Conservation (phyloP, 2,329 filamentous ascomycete genomes). For the Phyllosticta paracitricarpa region DNA sequence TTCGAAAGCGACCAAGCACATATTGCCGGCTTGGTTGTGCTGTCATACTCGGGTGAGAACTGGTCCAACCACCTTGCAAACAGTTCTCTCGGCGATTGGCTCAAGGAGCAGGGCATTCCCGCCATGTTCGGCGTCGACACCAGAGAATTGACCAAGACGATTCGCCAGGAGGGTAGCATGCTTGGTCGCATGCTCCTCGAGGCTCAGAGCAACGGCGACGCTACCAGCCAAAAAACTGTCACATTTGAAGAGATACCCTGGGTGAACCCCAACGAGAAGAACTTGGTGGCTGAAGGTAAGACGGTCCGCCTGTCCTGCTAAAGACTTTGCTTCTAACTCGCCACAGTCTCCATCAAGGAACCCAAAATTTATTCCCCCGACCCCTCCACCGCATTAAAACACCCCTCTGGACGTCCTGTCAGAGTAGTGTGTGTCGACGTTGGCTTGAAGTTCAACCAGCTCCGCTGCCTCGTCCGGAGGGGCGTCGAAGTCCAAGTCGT, state of each 20-base stretch:
- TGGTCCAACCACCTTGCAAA: conserved; percentile 89
- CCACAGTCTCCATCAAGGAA: conserved; percentile 72
- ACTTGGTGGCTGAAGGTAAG: conserved; percentile 90
- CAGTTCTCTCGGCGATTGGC: conserved; percentile 86
- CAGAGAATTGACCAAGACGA: conserved; percentile 83
- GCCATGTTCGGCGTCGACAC: conserved; percentile 96
- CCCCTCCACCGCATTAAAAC: conserved; percentile 61
- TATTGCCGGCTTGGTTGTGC: conserved; percentile 81
- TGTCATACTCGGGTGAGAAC: conserved; percentile 87
- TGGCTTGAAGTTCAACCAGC: conserved; percentile 96
- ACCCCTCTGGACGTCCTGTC: conserved; percentile 77
- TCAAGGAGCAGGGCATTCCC: conserved; percentile 90
- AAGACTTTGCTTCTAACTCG: conserved; percentile 1
- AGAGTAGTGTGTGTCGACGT: conserved; percentile 92
- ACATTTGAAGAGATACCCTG: conserved; percentile 76
- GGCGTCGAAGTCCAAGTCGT: conserved; percentile 91
- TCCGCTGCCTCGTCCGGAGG: conserved; percentile 81
- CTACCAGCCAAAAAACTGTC: conserved; percentile 21
- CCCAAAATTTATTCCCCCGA: conserved; percentile 79
- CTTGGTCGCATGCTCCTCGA: conserved; percentile 60
- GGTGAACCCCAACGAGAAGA: conserved; percentile 85
- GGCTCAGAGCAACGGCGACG: conserved; percentile 28
- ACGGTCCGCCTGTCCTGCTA: not conserved
- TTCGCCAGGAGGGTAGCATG: conserved; percentile 92
- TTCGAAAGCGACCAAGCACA: conserved; percentile 93